Evolutionary conservation across 2,329 filamentous ascomycete species (phyloP), one percentile per base, ranked within the genome.

Genomic region (Penicillium sp.): DNA sequence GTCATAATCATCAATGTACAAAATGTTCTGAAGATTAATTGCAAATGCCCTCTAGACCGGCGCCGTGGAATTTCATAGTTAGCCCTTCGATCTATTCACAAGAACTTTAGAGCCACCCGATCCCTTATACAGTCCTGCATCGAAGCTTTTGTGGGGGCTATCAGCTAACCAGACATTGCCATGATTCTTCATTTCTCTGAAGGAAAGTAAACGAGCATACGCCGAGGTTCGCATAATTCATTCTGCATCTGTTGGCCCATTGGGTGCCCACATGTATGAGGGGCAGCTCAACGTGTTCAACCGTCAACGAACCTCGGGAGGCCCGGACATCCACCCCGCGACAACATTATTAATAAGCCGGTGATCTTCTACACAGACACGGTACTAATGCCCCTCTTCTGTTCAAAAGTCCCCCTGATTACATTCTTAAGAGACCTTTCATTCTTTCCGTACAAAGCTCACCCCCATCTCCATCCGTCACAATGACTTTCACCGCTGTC

Each of bases 401-500:
- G 45, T 14, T 48, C 6, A 8, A n/a, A 12, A 34, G 14, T 39
- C 22, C 38, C 22, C n/a, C 37, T 28, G 2, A 31, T 43, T 22
- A 8, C 25, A 17, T 39, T 35, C 38, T 28, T 0, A 25, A 25
- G 17, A 2, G 6, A 22, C 20, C 49, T 28, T 34, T 12, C 31
- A 15, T 38, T 34, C n/a, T 25, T 52, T 51, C 14, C 15, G 14
- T 28, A 47, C 22, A 11, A 52, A 52, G n/a, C 25, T 22, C n/a
- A 28, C 8, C 34, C 41, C n/a, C 22, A 17, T 41, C 4, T 28
- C 14, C 11, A 48, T 28, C 37, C 54, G 35, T 41, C 57, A 63
- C 31, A 22, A 69, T 69, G 64, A 28, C 59, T n/a, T 63, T 55
- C 59, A 62, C 58, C 53, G 59, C 53, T 14, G 47, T 60, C 31